Conservation (phyloP, 2,329 filamentous ascomycete genomes). For the Pyricularia grisea region DNA sequence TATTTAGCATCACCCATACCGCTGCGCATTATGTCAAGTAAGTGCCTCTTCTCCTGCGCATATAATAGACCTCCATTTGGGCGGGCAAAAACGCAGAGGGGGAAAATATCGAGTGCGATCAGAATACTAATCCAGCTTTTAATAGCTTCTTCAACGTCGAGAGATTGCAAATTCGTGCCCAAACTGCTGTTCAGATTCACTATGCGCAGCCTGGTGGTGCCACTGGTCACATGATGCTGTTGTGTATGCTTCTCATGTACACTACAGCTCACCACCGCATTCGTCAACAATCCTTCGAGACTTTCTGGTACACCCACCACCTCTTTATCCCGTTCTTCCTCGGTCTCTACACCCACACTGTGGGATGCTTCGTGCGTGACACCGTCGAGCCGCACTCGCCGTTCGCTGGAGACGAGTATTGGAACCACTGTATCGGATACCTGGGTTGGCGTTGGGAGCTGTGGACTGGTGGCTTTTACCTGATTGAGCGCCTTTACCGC, state of each 20-base stretch:
- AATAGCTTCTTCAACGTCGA: slow-evolving; percentile 90
- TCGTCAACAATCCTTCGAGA: slow-evolving; percentile 93
- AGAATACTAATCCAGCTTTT: background rate
- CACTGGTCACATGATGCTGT: slow-evolving; percentile 92
- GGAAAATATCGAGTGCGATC: background rate
- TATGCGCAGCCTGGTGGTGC: slow-evolving; percentile 84
- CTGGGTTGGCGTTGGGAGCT: slow-evolving; percentile 97
- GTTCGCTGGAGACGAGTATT: slow-evolving; percentile 73
- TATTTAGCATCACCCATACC: slow-evolving; percentile 74
- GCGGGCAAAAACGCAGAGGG: background rate
- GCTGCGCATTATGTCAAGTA: slow-evolving; percentile 88
- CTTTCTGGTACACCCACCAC: slow-evolving; percentile 99
- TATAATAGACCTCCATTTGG: too few relatives aligned
- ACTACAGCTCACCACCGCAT: slow-evolving; percentile 91
- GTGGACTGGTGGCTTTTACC: slow-evolving; percentile 73
- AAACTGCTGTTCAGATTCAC: slow-evolving; percentile 81
- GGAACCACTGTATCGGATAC: slow-evolving; percentile 90
- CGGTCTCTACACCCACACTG: slow-evolving; percentile 89
- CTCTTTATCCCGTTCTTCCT: slow-evolving; percentile 95
- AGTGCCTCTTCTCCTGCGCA: slow-evolving; percentile 6
- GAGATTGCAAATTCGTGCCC: slow-evolving; percentile 67
- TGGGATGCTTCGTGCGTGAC: slow-evolving; percentile 93
- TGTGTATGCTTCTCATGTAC: slow-evolving; percentile 99
- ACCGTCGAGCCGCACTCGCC: slow-evolving; percentile 64
- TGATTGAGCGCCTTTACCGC: slow-evolving; percentile 81